A percentile compares a stretch with the other conserved stretches of the same genome.
phyloP scores from a whole-genome alignment of 2,329 filamentous ascomycete species.

The Juglanconis oblonga region DNA sequence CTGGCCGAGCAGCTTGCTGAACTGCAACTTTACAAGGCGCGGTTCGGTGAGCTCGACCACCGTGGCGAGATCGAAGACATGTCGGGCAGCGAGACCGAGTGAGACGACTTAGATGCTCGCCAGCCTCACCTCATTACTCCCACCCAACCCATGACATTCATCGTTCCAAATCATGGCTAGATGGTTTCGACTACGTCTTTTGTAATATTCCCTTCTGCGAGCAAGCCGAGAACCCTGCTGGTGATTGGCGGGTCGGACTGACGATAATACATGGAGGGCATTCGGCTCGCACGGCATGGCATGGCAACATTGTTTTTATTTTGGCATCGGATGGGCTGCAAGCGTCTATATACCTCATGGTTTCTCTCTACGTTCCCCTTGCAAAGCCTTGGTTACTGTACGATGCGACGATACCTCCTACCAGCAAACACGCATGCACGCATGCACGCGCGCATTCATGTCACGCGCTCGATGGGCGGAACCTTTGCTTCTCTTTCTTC shows the following conservation, averaged over 20 bases:
- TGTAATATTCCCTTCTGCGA: slow-evolving; percentile 9
- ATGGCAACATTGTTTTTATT: not conserved
- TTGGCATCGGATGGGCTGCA: slow-evolving; percentile 8
- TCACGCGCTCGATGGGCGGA: not conserved
- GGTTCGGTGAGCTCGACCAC: slow-evolving; percentile 43
- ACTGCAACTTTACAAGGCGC: slow-evolving; percentile 57
- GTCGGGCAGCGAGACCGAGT: slow-evolving; percentile 35
- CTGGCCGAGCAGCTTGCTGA: slow-evolving; percentile 62
- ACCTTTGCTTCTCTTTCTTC: not conserved
- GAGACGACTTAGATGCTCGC: slow-evolving; percentile 20
- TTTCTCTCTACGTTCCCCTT: not conserved
- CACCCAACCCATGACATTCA: not conserved
- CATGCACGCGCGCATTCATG: not conserved
- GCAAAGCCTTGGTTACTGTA: slow-evolving; percentile 2
- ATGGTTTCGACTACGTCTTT: slow-evolving; percentile 3
- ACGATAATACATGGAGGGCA: not conserved
- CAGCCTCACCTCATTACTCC: not conserved
- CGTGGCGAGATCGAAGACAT: slow-evolving; percentile 21
- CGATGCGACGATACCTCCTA: slow-evolving; percentile 4
- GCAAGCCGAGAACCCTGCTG: not conserved
- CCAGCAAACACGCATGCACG: not conserved
- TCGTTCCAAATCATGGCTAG: not conserved
- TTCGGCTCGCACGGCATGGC: not conserved
- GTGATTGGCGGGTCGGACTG: not conserved
- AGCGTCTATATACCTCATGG: slow-evolving; percentile 17